Base-by-base conservation (phyloP, 2,329 filamentous ascomycete genomes). In the Scedosporium dehoogii region DNA sequence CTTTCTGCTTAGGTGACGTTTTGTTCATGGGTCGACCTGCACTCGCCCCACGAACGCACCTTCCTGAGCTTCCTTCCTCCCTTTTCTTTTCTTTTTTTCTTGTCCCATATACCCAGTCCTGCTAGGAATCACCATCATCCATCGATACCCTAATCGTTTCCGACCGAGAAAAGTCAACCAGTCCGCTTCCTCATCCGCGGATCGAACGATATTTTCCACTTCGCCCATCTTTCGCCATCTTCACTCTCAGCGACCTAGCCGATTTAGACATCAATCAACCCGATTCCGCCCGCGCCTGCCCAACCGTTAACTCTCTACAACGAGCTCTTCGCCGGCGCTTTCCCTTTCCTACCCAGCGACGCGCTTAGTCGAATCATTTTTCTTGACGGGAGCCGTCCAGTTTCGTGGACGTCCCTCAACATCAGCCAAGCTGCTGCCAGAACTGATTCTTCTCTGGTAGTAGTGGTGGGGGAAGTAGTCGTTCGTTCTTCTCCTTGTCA, bases 401-500 rank as follows among this genome's bases (percentile, higher is more conserved):
- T 51, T 42, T 53, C 18, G 25, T 44, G 44, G 44, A 14, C 41
- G 59, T 33, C 44, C 59, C 25, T 25, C 25, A 18, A 16, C 25
- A 25, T 46, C 33, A 25, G 3, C 67, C 67, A 76, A 73, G 74
- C 72, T 77, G 75, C 76, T 71, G 73, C 72, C 69, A 65, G 70
- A 71, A 69, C 69, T 71, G 71, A 72, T 70, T 68, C 69, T 66
- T 71, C 68, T 66, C 70, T 69, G 73, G 71, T 70, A 72, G 79
- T 75, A 80, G 82, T 80, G 82, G 83, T 83, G 82, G 82, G 81
- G 82, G 80, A 79, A 76, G 71, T 75, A 75, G 74, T 73, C 70
- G 72, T 70, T 70, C 69, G 71, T 71, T 70, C 14, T 53, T 29
- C 27, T 48, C 18, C 21, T 55, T 33, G 18, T 23, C 21, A 41